Percentiles rank a stretch among this genome's conserved stretches.
These are phyloP conservation scores for Amesomyces nigricolor DNA, from an alignment of 2,329 filamentous ascomycete species.

Conservation along the genomic window DNA sequence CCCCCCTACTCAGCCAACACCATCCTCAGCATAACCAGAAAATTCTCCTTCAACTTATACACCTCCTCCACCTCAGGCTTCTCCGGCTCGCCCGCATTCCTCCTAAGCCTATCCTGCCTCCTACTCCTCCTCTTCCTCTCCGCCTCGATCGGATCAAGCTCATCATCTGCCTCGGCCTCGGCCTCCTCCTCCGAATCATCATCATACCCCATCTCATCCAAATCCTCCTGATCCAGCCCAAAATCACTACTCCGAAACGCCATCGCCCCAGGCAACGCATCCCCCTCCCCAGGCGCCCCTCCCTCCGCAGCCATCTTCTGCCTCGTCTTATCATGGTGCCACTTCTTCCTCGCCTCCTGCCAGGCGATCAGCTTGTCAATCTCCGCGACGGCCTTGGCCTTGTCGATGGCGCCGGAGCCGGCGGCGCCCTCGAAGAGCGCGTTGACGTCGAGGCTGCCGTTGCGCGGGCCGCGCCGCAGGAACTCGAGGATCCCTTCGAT, in stretches of 20 bases:
- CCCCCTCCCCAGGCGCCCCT: slow-evolving; percentile 45
- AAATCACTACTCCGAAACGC: slow-evolving; percentile 79
- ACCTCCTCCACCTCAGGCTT: slow-evolving; percentile 79
- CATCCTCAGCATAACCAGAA: slow-evolving; percentile 73
- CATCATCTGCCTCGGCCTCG: slow-evolving; percentile 68
- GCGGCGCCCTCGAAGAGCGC: slow-evolving; percentile 80
- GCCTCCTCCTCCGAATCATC: slow-evolving; percentile 58
- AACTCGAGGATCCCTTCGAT: slow-evolving; percentile 94
- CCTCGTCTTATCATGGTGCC: slow-evolving; percentile 94
- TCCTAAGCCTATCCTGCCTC: slow-evolving; percentile 71
- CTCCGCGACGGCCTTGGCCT: slow-evolving; percentile 66
- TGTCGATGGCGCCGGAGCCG: slow-evolving; percentile 62
- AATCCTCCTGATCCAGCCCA: slow-evolving; percentile 77
- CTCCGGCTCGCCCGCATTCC: slow-evolving; percentile 74
- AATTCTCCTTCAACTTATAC: slow-evolving; percentile 71
- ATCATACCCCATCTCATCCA: slow-evolving; percentile 79
- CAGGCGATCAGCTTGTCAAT: slow-evolving; percentile 83
- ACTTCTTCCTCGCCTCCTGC: slow-evolving; percentile 94
- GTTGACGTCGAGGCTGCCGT: slow-evolving; percentile 89
- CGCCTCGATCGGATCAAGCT: slow-evolving; percentile 79
- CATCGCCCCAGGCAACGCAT: slow-evolving; percentile 48
- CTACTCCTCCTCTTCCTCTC: slow-evolving; percentile 74
- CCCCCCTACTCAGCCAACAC: slow-evolving; percentile 68
- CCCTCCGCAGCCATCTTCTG: slow-evolving; percentile 97
- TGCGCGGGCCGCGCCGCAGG: slow-evolving; percentile 75